Base-by-base conservation (phyloP, 495 filamentous ascomycete genomes). In the Monascus purpureus region DNA sequence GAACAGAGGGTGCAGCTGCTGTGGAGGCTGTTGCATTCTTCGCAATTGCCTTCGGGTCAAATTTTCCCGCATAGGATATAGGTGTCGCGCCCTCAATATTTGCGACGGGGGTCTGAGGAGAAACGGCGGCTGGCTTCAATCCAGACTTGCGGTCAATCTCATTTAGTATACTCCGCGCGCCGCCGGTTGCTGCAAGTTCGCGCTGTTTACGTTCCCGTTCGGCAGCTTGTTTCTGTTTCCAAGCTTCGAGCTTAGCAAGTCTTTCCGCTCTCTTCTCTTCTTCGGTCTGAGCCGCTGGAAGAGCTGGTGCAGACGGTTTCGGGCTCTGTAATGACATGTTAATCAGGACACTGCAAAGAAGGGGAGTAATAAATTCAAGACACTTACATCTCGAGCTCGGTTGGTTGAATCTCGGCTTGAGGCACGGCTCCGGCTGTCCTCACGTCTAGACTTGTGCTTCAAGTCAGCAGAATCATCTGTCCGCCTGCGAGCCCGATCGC, bases 201-300 rank as follows among this genome's bases (percentile, higher is more conserved):
- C 76, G 77, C 49, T 82, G 75, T 43, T 83, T 85, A 29, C 68
- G 68, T 45, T 80, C 80, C 41, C 80, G 77, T 44, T 85, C 73
- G 23, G 81, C 83, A 12, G 71, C 72, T 39, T 83, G 79, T 43
- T 92, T 90, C 50, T 80, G 75, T 53, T 92, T 93, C 85, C 86
- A 93, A 40, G 83, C 82, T 52, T 87, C 81, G 19, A 93, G 51
- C 38, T 85, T 88, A 17, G 85, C 82, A 20, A 87, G 65, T 31
- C 81, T 63, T 49, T 92, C 82, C 28, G 75, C 80, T 46, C 85
- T 82, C 48, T 90, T 88, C 25, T 90, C 79, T 33, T 80, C 80
- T 38, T 87, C 83, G 12, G 78, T 72, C 43, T 71, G 72, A 18
- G 63, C 55, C 32, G 68, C 45, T 31, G 67, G 48, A 23, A 63